Conservation (phyloP, 257 asterid genomes). For the Euphrasia confusa region DNA sequence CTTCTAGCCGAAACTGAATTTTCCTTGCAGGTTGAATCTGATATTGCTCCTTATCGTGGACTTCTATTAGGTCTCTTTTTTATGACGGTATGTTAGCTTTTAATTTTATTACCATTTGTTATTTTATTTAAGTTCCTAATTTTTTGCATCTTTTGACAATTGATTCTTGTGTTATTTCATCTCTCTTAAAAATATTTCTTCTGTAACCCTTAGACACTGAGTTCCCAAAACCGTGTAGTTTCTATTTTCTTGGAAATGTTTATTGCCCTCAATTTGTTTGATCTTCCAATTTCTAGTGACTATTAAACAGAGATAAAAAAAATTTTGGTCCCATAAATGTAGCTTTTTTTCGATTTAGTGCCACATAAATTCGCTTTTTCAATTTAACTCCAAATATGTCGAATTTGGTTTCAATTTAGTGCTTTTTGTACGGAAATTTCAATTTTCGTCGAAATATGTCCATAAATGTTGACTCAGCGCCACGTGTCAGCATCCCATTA, state of each 20-base stretch:
- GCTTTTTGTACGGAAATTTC: no score
- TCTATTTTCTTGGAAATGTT: constrained; percentile 17
- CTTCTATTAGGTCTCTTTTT: constrained; percentile 97
- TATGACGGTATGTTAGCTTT: constrained; percentile 74
- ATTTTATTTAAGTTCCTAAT: constrained; percentile 9
- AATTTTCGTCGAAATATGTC: no score
- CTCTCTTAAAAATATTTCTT: constrained; percentile 6
- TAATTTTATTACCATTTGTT: constrained; percentile 8
- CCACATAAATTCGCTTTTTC: no score
- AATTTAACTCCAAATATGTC: no score
- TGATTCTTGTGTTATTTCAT: constrained; percentile 14
- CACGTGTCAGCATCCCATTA: no score
- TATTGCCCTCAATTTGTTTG: constrained; percentile 18
- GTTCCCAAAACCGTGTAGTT: constrained; percentile 2
- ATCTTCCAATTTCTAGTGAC: constrained; percentile 15
- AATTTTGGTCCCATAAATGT: no score
- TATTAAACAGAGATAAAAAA: no score
- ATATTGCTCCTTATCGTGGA: constrained; percentile 99
- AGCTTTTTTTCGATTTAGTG: no score
- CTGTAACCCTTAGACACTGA: constrained; percentile 19
- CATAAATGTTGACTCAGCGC: no score
- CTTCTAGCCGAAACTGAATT: constrained; percentile 99
- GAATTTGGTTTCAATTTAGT: no score
- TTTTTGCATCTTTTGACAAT: not conserved
- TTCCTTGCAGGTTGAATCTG: constrained; percentile 98